Evolutionary conservation across 768 basidiomycete species (phyloP).

Genomic region (Boletus rubropictus): DNA sequence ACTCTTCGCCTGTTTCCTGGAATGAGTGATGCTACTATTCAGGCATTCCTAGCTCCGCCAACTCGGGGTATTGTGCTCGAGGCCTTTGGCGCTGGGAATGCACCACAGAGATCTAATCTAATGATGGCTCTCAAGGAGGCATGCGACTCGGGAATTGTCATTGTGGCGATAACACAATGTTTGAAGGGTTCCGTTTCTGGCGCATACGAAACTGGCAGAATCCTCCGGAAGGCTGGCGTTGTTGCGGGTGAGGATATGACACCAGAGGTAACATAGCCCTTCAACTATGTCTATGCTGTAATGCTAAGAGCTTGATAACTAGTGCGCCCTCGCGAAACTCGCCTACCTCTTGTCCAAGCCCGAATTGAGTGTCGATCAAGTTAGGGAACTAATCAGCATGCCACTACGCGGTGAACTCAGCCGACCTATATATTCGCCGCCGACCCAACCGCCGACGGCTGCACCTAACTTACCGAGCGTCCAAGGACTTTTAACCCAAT

Average conservation of each 20-base stretch:
- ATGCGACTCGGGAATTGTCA: conserved; percentile 74
- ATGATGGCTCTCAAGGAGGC: conserved; percentile 74
- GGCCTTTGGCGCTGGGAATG: conserved; percentile 91
- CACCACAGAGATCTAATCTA: conserved; percentile 75
- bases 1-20: conserved; percentile 85
- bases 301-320: conserved; percentile 1
- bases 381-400: conserved; percentile 67
- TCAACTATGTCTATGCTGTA: background rate
- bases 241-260: conserved; percentile 91
- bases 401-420: conserved; percentile 90
- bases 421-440: conserved; percentile 38
- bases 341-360: conserved; percentile 86
- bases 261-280: conserved; percentile 59
- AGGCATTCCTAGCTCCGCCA: conserved; percentile 69
- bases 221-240: conserved; percentile 66
- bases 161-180: conserved; percentile 92
- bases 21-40: conserved; percentile 68
- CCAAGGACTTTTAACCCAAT: conserved; percentile 59
- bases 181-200: conserved; percentile 80
- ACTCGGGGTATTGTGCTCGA: conserved; percentile 81
- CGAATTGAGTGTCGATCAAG: conserved; percentile 59
- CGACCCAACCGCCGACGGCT: conserved; percentile 35
- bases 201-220: conserved; percentile 75
- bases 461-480: conserved; percentile 54
- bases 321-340: conserved; percentile 90